Evolutionary conservation across 139 green algal species (phyloP).

Genomic region (Volvox africanus): DNA sequence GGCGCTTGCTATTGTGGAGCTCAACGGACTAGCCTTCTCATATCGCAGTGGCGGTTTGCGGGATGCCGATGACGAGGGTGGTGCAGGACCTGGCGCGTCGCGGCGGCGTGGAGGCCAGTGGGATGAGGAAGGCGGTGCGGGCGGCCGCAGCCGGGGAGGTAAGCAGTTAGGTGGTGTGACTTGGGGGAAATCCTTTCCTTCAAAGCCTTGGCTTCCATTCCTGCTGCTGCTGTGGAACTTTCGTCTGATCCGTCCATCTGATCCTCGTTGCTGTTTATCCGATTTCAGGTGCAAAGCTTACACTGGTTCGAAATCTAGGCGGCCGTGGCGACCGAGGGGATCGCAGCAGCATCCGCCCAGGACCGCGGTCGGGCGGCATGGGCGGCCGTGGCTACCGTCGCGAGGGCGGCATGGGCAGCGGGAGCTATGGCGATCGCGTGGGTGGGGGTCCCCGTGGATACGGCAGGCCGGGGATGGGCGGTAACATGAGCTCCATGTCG

Average conservation of each 20-base stretch:
- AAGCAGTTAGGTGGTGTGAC: background rate
- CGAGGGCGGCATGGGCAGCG: slow-evolving; percentile 52
- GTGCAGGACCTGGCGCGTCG: background rate
- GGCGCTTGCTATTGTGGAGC: slow-evolving; percentile 87
- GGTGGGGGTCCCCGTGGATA: slow-evolving; percentile 2
- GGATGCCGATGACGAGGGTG: slow-evolving; percentile 65
- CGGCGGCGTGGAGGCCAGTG: slow-evolving; percentile 51
- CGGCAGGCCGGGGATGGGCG: slow-evolving; percentile 44
- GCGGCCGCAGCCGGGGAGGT: slow-evolving; percentile 21
- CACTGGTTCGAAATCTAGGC: slow-evolving; percentile 7
- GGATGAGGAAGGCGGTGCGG: slow-evolving; percentile 54
- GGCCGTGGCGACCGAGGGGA: slow-evolving; percentile 47
- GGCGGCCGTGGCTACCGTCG: slow-evolving; percentile 52
- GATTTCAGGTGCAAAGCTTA: background rate
- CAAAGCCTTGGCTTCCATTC: too few species aligned
- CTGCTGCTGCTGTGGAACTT: too few species aligned
- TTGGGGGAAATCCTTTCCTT: too few species aligned
- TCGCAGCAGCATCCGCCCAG: slow-evolving; percentile 49
- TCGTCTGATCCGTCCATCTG: too few species aligned
- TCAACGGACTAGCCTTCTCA: slow-evolving; percentile 93
- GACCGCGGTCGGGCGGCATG: slow-evolving; percentile 50
- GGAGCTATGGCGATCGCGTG: slow-evolving; percentile 37
- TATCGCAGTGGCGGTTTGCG: slow-evolving; percentile 83
- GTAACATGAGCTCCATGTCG: slow-evolving; percentile 39
- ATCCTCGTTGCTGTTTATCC: too few species aligned